Evolutionary conservation across 768 basidiomycete species (phyloP).

Genomic region (Mycena rebaudengoi): DNA sequence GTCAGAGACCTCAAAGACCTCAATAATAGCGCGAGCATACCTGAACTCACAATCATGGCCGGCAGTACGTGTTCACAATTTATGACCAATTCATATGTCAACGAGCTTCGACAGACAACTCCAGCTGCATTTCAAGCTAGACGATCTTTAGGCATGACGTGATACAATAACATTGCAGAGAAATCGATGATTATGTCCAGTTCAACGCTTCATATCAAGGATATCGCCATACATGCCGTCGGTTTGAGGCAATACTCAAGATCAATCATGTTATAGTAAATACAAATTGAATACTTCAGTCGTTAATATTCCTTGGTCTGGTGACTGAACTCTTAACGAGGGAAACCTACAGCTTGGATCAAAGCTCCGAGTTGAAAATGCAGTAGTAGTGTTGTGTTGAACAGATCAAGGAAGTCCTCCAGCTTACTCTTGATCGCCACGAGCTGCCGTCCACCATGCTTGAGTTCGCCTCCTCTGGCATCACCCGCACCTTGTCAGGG

Average conservation of each 20-base stretch:
- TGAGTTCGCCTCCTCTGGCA: background rate
- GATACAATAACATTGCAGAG: slow-evolving; percentile 1
- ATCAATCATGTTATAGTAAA: background rate
- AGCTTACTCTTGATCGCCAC: slow-evolving; percentile 2
- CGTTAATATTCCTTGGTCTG: slow-evolving; percentile 9
- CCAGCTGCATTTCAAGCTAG: slow-evolving; percentile 12
- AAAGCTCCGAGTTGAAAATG: background rate
- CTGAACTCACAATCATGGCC: slow-evolving; percentile 12
- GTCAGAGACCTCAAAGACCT: slow-evolving; percentile 1
- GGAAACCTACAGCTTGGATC: background rate
- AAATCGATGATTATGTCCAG: slow-evolving; percentile 5
- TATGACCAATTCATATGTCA: slow-evolving; percentile 8
- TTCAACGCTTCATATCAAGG: background rate
- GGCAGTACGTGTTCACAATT: slow-evolving; percentile 13
- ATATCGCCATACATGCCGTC: slow-evolving; percentile 6
- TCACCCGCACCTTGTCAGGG: background rate
- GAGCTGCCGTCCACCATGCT: background rate
- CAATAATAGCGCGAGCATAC: slow-evolving; percentile 3
- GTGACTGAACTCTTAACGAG: slow-evolving; percentile 5
- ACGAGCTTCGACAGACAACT: slow-evolving; percentile 14
- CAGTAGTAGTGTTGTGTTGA: background rate
- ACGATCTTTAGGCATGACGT: slow-evolving; percentile 8
- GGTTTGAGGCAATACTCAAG: slow-evolving; percentile 4
- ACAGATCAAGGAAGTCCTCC: background rate
- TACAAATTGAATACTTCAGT: background rate